Base-by-base conservation (phyloP, 2,329 filamentous ascomycete genomes). In the Grosmannia serpens region DNA sequence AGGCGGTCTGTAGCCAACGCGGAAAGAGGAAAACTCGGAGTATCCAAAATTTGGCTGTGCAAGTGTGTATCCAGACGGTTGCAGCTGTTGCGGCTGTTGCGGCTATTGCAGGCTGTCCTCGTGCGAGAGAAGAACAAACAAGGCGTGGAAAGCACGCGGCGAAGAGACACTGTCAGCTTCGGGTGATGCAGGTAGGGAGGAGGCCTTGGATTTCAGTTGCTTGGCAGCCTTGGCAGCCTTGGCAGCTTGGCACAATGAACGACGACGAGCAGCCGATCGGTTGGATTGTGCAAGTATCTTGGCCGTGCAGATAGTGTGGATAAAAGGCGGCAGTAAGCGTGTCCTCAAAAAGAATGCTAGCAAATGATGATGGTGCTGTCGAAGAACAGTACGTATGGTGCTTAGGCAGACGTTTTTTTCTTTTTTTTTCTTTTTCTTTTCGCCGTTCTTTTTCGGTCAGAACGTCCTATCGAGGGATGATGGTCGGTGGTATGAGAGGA, bases 381-480 rank as follows among this genome's bases (percentile, higher is more conserved):
- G 26, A 13, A 29, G 26, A 26, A 29, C 4, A 29, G 13, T n/a
- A 17, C 13, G 47, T 17, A 17, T 20, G 41, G 4, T 44, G 41
- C 41, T 44, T 44, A 44, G 41, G 41, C 20, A 5, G 41, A 17
- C 41, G 41, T 44, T 44, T n/a, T 44, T 44, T 44, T 44, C 8
- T 6, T n/a, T 3, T 4, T 20, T 35, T 10, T 41, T 41, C 17
- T 41, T 41, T 41, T 41, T n/a, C n/a, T n/a, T n/a, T n/a, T n/a
- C n/a, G n/a, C n/a, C n/a, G n/a, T n/a, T n/a, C n/a, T n/a, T 41
- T 41, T 20, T 7, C 17, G 17, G 41, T 17, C 6, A 31, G 33
- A 52, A 26, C 22, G 20, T 11, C n/a, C 64, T 67, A 68, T 54
- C 66, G 66, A 41, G 65, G 66, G 53, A 67, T 65, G 49, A 66